Conservation (phyloP, 1,284 basidiomycete species). For the Bjerkandera adusta region DNA sequence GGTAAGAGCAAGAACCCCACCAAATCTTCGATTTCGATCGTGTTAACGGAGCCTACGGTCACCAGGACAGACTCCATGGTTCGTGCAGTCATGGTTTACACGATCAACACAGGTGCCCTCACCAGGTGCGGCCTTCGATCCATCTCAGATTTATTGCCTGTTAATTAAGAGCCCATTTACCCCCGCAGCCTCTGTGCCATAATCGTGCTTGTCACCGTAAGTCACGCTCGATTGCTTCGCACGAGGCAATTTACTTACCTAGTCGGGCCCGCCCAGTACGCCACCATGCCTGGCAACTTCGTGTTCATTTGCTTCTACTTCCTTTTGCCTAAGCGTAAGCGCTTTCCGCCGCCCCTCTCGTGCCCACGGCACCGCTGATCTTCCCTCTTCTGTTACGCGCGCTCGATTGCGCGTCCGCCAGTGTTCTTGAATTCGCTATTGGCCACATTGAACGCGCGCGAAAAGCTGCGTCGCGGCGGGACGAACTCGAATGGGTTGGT, state of each 20-base stretch:
- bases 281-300: conserved; percentile 36
- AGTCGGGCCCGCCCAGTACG: conserved; percentile 25
- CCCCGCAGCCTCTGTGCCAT: conserved; percentile 26
- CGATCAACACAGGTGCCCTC: conserved; percentile 22
- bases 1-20: conserved; percentile 14
- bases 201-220: conserved; percentile 34
- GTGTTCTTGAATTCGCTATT: conserved; percentile 41
- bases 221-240: conserved; percentile 5
- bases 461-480: conserved; percentile 24
- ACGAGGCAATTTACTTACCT: background rate
- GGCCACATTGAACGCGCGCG: conserved; percentile 37
- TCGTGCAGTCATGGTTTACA: conserved; percentile 19
- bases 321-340: conserved; percentile 35
- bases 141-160: background rate
- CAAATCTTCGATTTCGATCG: background rate
- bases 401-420: too few species aligned
- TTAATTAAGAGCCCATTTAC: background rate
- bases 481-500: conserved; percentile 9
- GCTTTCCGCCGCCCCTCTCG: background rate
- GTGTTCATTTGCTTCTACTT: conserved; percentile 40
- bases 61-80: conserved; percentile 20
- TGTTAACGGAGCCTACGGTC: background rate
- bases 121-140: conserved; percentile 11
- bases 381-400: background rate
- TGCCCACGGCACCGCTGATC: background rate